Evolutionary conservation across 208 protist genomes (phyloP), one percentile per base, ranked within the genome.

Genomic region (Trypanosoma conorhini): DNA sequence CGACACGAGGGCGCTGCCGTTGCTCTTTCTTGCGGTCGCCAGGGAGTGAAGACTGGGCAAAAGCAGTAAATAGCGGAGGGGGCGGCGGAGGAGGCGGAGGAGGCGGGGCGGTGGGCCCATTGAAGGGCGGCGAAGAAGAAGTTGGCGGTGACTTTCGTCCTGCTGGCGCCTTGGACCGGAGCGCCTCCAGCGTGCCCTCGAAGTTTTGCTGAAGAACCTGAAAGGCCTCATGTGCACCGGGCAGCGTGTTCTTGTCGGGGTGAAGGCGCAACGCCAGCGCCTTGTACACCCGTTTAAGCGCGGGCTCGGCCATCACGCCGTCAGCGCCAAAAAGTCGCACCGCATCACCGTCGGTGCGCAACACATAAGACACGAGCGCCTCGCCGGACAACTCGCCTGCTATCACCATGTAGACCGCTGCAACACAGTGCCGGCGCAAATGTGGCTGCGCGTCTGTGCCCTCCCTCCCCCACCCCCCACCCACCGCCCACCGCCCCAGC

Each of bases 221-320:
- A 67, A 93, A 93, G 0, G 87, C 87, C 62, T 79, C 79, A 33
- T 72, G 59, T 3, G 87, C 82, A 13, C 64, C 15, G 4, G 66
- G 9, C 48, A 71, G 69, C 4, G 67, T 33, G 62, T 95, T 95
- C 76, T 96, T 96, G 79, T 96, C 92, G 0, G 92, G 92, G 58
- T 96, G 92, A 5, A 89, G 64, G 19, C 80, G 79, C 46, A 94
- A 51, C 3, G 84, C 88, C 22, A 91, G 64, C 15, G 68, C 63
- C 52, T 81, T 87, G 72, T 95, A 96, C 17, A 81, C 80, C 40
- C 79, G 87, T 65, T 81, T 91, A 30, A 95, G 58, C 5, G 54
- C 31, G 17, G 62, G 55, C 44, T 67, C 71, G 2, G 55, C 48
- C 8, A 7, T 13, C 22, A 62, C 15, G 31, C 13, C 62, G 7